Percentiles rank a stretch among this genome's conserved stretches.
phyloP scores from a whole-genome alignment of 2,329 filamentous ascomycete species.

The Colletotrichum agaves region DNA sequence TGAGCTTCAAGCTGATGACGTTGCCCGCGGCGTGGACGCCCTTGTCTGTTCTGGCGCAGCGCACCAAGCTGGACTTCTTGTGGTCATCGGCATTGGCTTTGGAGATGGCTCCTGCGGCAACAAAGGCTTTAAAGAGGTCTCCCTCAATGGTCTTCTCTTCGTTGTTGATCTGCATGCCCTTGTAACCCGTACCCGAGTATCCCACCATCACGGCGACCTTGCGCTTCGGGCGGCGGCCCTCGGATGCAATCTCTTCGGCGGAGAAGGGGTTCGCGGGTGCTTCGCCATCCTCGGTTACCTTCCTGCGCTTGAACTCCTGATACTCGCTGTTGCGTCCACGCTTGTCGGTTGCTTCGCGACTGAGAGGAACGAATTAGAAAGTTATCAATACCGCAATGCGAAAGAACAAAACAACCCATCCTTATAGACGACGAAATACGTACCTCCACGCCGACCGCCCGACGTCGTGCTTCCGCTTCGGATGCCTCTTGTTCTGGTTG shows the following conservation, averaged over 20 bases:
- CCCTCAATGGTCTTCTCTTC: conserved; percentile 94
- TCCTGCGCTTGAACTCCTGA: conserved; percentile 55
- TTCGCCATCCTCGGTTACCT: conserved; percentile 50
- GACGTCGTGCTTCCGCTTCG: conserved; percentile 34
- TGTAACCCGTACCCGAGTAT: conserved; percentile 96
- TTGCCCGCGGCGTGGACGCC: conserved; percentile 97
- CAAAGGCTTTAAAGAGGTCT: conserved; percentile 91
- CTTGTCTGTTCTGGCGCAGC: conserved; percentile 96
- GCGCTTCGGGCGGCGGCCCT: conserved; percentile 89
- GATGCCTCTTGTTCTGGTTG: conserved; percentile 16
- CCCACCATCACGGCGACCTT: conserved; percentile 97
- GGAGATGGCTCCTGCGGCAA: conserved; percentile 90
- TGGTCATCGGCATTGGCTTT: conserved; percentile 97
- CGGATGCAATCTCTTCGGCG: conserved; percentile 86
- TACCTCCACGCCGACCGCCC: conserved; percentile 34
- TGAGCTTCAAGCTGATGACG: conserved; percentile 93
- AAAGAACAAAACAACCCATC: background rate
- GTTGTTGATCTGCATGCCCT: conserved; percentile 91
- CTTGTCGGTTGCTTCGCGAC: conserved; percentile 51
- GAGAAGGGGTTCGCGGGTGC: conserved; percentile 59
- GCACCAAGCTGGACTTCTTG: conserved; percentile 93
- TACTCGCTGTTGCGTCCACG: conserved; percentile 53
- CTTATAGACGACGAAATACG: background rate
- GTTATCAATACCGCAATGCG: background rate
- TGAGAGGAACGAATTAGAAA: conserved; percentile 47